Evolutionary conservation across 2,329 filamentous ascomycete species (phyloP).

Genomic region (Botrytis cinerea): DNA sequence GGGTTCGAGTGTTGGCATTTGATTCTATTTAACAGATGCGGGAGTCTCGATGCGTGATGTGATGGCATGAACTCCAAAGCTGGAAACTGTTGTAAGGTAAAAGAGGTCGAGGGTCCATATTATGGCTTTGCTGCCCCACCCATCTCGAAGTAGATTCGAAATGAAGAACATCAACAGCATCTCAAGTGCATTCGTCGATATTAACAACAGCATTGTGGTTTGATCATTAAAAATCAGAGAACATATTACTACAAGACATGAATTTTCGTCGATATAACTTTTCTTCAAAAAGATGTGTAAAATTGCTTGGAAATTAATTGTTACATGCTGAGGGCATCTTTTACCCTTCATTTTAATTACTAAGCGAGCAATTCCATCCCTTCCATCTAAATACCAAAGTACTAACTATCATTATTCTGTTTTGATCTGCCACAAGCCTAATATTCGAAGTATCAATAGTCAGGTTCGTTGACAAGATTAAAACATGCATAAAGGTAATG

Average conservation of each 20-base stretch:
- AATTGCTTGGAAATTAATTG: background rate
- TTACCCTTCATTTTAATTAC: constrained; percentile 2
- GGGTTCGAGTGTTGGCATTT: background rate
- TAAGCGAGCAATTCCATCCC: background rate
- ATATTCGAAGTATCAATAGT: background rate
- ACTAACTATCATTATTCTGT: too few species aligned
- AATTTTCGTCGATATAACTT: background rate
- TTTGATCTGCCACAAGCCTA: too few species aligned
- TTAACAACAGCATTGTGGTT: too few species aligned
- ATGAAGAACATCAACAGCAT: background rate
- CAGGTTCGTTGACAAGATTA: background rate
- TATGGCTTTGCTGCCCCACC: background rate
- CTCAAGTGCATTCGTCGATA: background rate
- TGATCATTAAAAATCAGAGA: fast-evolving
- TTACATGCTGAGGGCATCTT: background rate
- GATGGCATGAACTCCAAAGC: background rate
- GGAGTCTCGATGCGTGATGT: background rate
- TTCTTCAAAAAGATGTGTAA: too few species aligned
- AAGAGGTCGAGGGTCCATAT: background rate
- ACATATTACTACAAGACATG: background rate
- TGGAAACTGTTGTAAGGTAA: background rate
- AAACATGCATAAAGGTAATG: background rate
- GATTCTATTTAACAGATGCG: background rate
- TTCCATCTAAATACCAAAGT: background rate
- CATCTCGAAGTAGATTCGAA: background rate